Conservation (phyloP, 148 eudicot species). For the Spergularia bocconei region DNA sequence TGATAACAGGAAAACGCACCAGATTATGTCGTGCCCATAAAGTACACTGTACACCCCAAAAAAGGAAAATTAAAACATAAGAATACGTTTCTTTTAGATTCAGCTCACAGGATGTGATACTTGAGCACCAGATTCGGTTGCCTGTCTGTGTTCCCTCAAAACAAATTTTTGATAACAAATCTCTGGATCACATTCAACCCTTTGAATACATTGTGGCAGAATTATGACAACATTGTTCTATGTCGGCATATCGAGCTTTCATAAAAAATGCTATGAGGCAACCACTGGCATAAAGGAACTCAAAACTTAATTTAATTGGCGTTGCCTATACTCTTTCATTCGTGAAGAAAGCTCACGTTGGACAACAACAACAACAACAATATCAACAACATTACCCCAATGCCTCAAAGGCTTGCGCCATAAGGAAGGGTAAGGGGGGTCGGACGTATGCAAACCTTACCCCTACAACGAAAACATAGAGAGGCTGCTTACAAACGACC, state of each 20-base stretch:
- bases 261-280: no score
- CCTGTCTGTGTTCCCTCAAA: background rate
- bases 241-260: background rate
- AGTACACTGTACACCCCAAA: background rate
- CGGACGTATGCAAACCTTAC: no score
- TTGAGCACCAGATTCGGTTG: background rate
- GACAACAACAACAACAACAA: no score
- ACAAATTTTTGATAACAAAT: background rate
- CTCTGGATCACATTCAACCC: background rate
- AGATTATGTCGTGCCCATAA: background rate
- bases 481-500: no score
- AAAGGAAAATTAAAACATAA: background rate
- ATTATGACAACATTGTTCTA: background rate
- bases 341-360: background rate
- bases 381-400: no score
- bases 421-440: no score
- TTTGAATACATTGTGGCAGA: background rate
- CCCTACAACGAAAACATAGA: no score
- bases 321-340: conserved; percentile 3
- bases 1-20: background rate
- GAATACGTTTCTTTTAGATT: background rate
- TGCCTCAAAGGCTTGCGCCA: no score
- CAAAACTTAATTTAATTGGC: background rate
- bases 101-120: background rate
- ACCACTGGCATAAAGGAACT: no score